Conservation (phyloP, 768 basidiomycete genomes). For the Suillus paluster region DNA sequence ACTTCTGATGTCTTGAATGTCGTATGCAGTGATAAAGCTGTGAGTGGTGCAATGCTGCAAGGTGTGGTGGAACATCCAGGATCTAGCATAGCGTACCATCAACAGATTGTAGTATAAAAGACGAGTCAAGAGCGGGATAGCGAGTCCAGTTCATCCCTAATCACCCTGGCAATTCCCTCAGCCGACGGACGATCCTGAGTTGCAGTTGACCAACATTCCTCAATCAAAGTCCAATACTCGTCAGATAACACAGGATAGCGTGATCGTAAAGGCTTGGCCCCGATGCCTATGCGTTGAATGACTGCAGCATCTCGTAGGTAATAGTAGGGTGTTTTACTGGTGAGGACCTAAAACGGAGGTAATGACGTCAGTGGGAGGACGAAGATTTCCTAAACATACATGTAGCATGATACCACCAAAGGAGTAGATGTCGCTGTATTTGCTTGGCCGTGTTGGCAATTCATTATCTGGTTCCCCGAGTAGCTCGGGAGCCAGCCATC, state of each 20-base stretch:
- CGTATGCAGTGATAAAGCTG: too few species aligned
- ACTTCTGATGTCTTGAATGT: too few species aligned
- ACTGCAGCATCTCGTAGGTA: slow-evolving; percentile 22
- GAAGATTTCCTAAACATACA: slow-evolving; percentile 14
- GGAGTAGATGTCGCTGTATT: slow-evolving; percentile 46
- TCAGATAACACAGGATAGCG: slow-evolving; percentile 34
- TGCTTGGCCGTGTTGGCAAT: background rate
- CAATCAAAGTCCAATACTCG: slow-evolving; percentile 46
- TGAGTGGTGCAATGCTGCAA: too few species aligned
- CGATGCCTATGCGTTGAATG: slow-evolving; percentile 19
- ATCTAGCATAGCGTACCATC: background rate
- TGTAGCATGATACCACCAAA: slow-evolving; percentile 41
- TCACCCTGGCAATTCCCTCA: background rate
- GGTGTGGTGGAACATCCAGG: too few species aligned
- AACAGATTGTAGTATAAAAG: background rate
- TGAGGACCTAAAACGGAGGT: background rate
- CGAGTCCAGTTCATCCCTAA: background rate
- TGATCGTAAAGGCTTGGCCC: slow-evolving; percentile 25
- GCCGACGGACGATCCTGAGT: background rate
- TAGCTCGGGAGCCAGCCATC: slow-evolving; percentile 47
- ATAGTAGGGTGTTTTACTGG: slow-evolving; percentile 25
- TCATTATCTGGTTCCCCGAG: slow-evolving; percentile 19
- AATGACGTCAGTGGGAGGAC: slow-evolving; percentile 29
- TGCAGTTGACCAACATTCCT: slow-evolving; percentile 43
- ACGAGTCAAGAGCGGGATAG: background rate